phyloP scores from a whole-genome alignment of 176 grass and related monocot species.

The Musa troglodytarum region DNA sequence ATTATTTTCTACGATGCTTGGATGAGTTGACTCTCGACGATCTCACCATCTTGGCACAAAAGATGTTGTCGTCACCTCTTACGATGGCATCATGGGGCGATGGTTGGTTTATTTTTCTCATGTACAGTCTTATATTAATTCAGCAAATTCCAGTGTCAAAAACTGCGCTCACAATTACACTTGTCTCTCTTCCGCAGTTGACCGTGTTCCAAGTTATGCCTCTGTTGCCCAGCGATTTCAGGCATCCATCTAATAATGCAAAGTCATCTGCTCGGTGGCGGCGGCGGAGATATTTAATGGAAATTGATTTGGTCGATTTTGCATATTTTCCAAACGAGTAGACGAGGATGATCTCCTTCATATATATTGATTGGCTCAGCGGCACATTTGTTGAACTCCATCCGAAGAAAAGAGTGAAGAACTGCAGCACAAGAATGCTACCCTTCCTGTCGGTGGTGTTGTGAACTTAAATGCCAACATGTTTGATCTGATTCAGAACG shows the following conservation, averaged over 20 bases:
- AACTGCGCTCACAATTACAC: not conserved
- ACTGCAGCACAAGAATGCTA: no score
- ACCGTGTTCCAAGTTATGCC: slow-evolving; percentile 7
- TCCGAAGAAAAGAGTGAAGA: no score
- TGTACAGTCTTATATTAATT: not conserved
- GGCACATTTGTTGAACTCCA: no score
- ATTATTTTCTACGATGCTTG: slow-evolving; percentile 59
- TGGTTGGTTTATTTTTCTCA: slow-evolving; percentile 23
- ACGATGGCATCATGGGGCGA: slow-evolving; percentile 79
- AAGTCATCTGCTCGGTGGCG: not conserved
- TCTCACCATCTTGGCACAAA: slow-evolving; percentile 50
- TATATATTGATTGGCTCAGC: no score
- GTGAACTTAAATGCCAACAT: no score
- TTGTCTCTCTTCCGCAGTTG: not conserved
- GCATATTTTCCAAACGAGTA: no score
- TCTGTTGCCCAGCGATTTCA: slow-evolving; percentile 1
- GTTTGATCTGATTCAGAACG: no score
- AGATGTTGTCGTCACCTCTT: slow-evolving; percentile 55
- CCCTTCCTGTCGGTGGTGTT: no score
- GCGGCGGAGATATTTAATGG: no score
- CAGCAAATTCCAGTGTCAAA: not conserved
- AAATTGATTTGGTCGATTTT: no score
- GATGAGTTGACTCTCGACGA: slow-evolving; percentile 59
- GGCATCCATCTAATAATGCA: not conserved
- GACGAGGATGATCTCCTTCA: no score